Evolutionary conservation across 805 yeast genomes (phyloP).

Genomic region (Dipodascus albidus): DNA sequence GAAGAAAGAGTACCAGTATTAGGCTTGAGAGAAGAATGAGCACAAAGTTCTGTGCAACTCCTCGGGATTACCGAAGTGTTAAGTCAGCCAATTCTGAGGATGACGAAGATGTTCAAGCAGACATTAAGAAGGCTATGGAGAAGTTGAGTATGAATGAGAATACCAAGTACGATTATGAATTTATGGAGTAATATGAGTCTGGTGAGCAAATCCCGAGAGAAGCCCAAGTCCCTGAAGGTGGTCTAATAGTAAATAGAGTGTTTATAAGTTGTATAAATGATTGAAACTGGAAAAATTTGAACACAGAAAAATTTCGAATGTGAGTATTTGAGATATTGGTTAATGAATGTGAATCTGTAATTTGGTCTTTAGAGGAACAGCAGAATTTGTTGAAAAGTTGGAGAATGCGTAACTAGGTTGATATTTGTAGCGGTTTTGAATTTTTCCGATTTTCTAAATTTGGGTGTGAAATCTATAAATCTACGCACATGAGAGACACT

Average conservation of each 20-base stretch:
- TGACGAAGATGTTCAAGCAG: slow-evolving; percentile 1
- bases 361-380: too few relatives aligned
- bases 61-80: neutral
- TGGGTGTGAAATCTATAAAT: too few relatives aligned
- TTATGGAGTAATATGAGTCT: neutral
- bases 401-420: too few relatives aligned
- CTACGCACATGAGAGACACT: too few relatives aligned
- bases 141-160: neutral
- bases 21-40: slow-evolving; percentile 13
- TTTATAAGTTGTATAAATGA: neutral
- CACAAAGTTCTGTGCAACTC: slow-evolving; percentile 6
- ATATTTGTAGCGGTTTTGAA: too few relatives aligned
- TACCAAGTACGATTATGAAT: slow-evolving; percentile 1
- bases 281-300: neutral
- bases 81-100: neutral
- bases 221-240: too few relatives aligned
- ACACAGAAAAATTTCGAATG: too few relatives aligned
- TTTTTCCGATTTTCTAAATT: too few relatives aligned
- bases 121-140: neutral
- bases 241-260: neutral
- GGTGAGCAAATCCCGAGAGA: too few relatives aligned
- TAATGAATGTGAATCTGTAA: too few relatives aligned
- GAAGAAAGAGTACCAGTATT: slow-evolving; percentile 9
- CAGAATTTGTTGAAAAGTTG: too few relatives aligned
- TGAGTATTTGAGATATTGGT: too few relatives aligned